phyloP scores from a whole-genome alignment of 495 filamentous ascomycete species.

The Talaromyces ruber region DNA sequence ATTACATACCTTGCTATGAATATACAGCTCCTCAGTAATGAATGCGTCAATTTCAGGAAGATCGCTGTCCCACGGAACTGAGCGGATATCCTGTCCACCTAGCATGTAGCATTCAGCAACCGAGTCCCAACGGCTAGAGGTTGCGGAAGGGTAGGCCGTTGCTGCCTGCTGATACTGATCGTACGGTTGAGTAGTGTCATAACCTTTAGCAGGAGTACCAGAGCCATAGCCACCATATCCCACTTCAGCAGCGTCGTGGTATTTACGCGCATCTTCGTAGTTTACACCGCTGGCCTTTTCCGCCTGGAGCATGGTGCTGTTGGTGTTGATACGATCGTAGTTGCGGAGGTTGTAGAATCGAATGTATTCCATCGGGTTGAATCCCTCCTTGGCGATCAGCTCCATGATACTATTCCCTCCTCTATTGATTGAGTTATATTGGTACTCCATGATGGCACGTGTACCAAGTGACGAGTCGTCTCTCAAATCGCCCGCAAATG shows the following conservation, averaged over 20 bases:
- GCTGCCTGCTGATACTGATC: slow-evolving; percentile 64
- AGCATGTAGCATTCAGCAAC: slow-evolving; percentile 84
- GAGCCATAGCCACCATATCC: slow-evolving; percentile 32
- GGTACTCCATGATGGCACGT: slow-evolving; percentile 93
- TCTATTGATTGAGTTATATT: slow-evolving; percentile 84
- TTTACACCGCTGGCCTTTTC: slow-evolving; percentile 61
- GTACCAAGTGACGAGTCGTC: slow-evolving; percentile 75
- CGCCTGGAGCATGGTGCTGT: slow-evolving; percentile 50
- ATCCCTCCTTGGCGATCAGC: slow-evolving; percentile 58
- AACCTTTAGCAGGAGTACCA: slow-evolving; percentile 23
- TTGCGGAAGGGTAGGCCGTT: slow-evolving; percentile 23
- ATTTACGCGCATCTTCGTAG: slow-evolving; percentile 61
- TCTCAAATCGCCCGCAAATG: slow-evolving; percentile 81
- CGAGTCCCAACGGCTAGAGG: slow-evolving; percentile 57
- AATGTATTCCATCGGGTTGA: slow-evolving; percentile 73
- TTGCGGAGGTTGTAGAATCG: slow-evolving; percentile 92
- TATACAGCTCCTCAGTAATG: slow-evolving; percentile 88
- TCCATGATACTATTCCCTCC: slow-evolving; percentile 84
- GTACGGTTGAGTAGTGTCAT: slow-evolving; percentile 35
- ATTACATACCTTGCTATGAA: slow-evolving; percentile 68
- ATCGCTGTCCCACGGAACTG: slow-evolving; percentile 66
- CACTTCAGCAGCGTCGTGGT: slow-evolving; percentile 48
- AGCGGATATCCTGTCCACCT: slow-evolving; percentile 62
- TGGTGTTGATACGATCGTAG: slow-evolving; percentile 84
- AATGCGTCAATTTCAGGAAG: slow-evolving; percentile 77